These are phyloP conservation scores for Croton laevigatus DNA, from an alignment of 441 rosid species.

Conservation along the genomic window DNA sequence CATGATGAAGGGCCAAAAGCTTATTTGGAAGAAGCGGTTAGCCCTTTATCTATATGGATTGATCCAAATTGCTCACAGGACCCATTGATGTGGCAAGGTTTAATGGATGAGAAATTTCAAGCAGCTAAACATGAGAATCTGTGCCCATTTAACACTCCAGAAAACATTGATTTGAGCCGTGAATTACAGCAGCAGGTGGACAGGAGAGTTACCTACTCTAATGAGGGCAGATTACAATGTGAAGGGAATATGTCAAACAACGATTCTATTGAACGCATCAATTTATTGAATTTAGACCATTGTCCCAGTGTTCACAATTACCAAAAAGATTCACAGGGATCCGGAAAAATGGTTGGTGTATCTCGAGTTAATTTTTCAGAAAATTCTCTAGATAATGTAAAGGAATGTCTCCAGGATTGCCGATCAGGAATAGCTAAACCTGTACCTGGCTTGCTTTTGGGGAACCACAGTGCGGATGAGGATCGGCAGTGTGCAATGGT, in stretches of 20 bases:
- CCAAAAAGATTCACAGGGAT: constrained; percentile 33
- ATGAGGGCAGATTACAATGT: constrained; percentile 26
- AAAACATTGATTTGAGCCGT: constrained; percentile 25
- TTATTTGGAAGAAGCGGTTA: constrained; percentile 37
- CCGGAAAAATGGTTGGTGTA: constrained; percentile 34
- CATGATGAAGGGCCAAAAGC: constrained; percentile 37
- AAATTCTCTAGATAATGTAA: constrained; percentile 26
- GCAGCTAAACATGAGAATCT: constrained; percentile 28
- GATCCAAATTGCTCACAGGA: constrained; percentile 35
- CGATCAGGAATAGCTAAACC: constrained; percentile 23
- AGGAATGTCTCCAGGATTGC: constrained; percentile 27
- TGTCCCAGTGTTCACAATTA: constrained; percentile 25
- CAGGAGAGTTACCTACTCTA: constrained; percentile 22
- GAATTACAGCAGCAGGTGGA: constrained; percentile 30
- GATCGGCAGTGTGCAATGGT: constrained; percentile 24
- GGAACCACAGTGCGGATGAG: constrained; percentile 26
- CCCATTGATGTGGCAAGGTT: constrained; percentile 36
- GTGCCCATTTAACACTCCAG: constrained; percentile 21
- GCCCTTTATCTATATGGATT: constrained; percentile 27
- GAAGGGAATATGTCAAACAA: constrained; percentile 23
- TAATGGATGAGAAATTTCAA: constrained; percentile 25
- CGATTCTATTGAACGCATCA: constrained; percentile 19
- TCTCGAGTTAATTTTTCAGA: constrained; percentile 26
- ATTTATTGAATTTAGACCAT: constrained; percentile 25
- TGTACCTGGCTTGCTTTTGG: constrained; percentile 26